Conservation (phyloP, 352 stramenopile genomes). For the Globisporangium ultimum region DNA sequence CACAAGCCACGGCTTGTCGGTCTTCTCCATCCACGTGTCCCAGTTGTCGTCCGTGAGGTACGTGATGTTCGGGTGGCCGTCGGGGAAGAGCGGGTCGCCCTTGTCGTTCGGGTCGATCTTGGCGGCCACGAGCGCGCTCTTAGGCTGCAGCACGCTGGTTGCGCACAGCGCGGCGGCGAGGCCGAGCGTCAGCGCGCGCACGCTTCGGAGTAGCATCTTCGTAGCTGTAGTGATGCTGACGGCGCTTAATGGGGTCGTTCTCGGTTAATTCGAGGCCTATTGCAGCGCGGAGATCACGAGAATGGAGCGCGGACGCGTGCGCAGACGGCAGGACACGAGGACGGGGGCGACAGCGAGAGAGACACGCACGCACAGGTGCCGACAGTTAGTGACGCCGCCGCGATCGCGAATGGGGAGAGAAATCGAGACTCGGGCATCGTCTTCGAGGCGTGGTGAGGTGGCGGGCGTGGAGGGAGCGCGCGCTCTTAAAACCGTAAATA, state of each 20-base stretch:
- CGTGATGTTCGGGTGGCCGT: conserved; percentile 85
- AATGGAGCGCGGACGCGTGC: background rate
- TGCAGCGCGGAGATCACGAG: conserved; percentile 3
- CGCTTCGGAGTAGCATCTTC: conserved; percentile 7
- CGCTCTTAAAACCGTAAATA: too few species aligned
- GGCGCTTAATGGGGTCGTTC: background rate
- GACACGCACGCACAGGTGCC: background rate
- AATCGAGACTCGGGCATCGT: too few species aligned
- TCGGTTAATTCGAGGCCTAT: conserved; percentile 2
- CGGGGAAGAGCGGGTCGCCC: conserved; percentile 67
- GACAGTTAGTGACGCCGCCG: background rate
- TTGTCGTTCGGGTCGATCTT: conserved; percentile 71
- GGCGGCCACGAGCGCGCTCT: conserved; percentile 16
- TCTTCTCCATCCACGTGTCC: conserved; percentile 65
- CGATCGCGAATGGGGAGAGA: too few species aligned
- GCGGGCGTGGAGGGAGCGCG: too few species aligned
- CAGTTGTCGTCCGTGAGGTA: conserved; percentile 85
- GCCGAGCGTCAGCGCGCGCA: conserved; percentile 8
- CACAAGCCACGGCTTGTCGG: conserved; percentile 77
- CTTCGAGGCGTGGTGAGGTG: too few species aligned
- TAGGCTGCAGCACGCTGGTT: conserved; percentile 1
- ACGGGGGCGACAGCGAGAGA: too few species aligned
- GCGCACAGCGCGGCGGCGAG: conserved; percentile 9
- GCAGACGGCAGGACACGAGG: background rate
- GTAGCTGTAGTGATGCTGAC: too few species aligned